A percentile compares a stretch with the other conserved stretches of the same genome.
phyloP scores from a whole-genome alignment of 225 moss, liverwort and hornwort species.

The Pleurozium schreberi region DNA sequence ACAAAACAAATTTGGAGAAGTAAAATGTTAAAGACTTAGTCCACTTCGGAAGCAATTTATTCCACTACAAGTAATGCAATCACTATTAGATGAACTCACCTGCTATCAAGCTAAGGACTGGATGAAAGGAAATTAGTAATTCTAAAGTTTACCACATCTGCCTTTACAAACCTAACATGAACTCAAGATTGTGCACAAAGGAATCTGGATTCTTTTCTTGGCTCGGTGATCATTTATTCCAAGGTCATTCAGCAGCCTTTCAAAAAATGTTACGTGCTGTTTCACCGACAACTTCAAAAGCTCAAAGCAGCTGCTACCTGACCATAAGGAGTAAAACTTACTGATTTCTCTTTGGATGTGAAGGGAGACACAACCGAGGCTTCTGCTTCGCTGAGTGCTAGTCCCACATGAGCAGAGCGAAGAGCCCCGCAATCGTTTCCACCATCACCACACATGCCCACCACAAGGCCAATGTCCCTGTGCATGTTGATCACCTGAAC shows the following conservation, averaged over 20 bases:
- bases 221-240: neutral
- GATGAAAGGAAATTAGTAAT: neutral
- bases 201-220: neutral
- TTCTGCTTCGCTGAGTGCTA: constrained; percentile 54
- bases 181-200: neutral
- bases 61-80: neutral
- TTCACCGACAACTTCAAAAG: neutral
- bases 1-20: neutral
- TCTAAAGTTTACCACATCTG: neutral
- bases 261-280: neutral
- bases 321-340: neutral
- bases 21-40: neutral
- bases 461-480: constrained; percentile 41
- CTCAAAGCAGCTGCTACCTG: neutral
- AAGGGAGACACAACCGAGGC: constrained; percentile 59
- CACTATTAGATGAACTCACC: neutral
- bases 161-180: neutral
- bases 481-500: constrained; percentile 50
- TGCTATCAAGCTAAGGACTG: neutral
- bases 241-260: neutral
- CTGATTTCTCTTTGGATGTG: constrained; percentile 48
- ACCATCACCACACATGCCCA: constrained; percentile 67
- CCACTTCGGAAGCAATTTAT: neutral
- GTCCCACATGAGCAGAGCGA: constrained; percentile 45
- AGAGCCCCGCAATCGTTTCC: constrained; percentile 64